A percentile compares a stretch with the other conserved stretches of the same genome.
Conservation (phyloP, 2,329 filamentous ascomycete genomes). For the Tothia fuscella region DNA sequence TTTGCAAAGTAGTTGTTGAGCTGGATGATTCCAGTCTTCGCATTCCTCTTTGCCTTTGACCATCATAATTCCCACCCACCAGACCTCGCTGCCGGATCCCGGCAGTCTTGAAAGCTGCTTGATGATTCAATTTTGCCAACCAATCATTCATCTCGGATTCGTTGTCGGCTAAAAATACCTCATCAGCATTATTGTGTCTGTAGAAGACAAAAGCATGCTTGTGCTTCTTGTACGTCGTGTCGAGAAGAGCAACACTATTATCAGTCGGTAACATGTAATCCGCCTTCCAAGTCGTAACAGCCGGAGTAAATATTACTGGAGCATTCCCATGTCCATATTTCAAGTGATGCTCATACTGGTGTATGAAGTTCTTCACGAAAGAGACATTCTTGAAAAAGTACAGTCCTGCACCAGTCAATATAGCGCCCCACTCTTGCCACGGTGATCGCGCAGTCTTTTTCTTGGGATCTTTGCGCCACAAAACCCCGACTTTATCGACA, state of each 20-base stretch:
- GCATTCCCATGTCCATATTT: conserved; percentile 63
- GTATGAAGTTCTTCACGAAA: conserved; percentile 85
- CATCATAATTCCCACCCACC: conserved; percentile 73
- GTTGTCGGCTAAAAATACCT: conserved; percentile 79
- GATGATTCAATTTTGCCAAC: conserved; percentile 92
- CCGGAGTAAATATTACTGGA: conserved; percentile 81
- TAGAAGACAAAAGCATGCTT: conserved; percentile 92
- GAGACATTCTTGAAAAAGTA: conserved; percentile 91
- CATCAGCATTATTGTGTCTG: conserved; percentile 73
- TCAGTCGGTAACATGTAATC: conserved; percentile 90
- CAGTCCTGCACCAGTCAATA: conserved; percentile 90
- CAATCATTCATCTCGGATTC: conserved; percentile 93
- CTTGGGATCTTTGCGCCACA: conserved; percentile 91
- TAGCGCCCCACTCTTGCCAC: conserved; percentile 98
- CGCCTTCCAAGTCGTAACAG: conserved; percentile 82
- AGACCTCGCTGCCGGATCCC: conserved; percentile 85
- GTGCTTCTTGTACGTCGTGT: conserved; percentile 82
- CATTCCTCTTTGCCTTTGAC: conserved; percentile 61
- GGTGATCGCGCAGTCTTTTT: conserved; percentile 90
- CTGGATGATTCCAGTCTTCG: conserved; percentile 52
- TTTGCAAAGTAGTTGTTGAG: conserved; percentile 33
- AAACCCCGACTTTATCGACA: conserved; percentile 83
- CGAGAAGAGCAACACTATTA: conserved; percentile 77
- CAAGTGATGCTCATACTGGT: conserved; percentile 73
- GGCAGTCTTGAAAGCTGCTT: conserved; percentile 82